These are phyloP conservation scores for Umbelopsis vinacea DNA, from an alignment of 192 early-diverging fungal species.

Conservation along the genomic window DNA sequence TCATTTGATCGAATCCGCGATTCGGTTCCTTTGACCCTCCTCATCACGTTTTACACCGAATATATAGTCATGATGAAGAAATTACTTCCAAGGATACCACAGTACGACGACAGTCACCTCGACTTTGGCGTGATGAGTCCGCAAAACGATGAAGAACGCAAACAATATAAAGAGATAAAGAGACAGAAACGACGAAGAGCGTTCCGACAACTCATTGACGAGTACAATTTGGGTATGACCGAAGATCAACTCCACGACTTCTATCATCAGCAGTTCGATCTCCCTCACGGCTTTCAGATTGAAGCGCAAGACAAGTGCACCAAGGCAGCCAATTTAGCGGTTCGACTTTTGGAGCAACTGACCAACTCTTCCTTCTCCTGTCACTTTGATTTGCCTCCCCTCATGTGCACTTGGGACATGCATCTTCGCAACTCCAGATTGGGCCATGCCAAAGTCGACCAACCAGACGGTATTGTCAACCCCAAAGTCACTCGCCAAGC, in stretches of 20 bases:
- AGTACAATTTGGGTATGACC: background rate
- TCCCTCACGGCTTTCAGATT: conserved; percentile 1
- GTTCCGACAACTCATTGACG: background rate
- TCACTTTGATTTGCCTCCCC: background rate
- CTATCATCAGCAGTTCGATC: background rate
- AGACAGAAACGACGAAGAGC: background rate
- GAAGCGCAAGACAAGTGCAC: conserved; percentile 13
- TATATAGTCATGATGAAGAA: conserved; percentile 13
- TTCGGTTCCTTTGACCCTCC: background rate
- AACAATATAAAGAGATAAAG: background rate
- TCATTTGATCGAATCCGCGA: background rate
- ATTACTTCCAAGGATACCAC: conserved; percentile 10
- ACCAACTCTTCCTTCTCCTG: conserved; percentile 8
- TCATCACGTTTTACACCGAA: conserved; percentile 15
- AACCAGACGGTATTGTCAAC: background rate
- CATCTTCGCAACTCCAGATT: conserved; percentile 15
- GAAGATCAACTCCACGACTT: background rate
- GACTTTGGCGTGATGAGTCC: background rate
- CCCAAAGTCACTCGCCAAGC: background rate
- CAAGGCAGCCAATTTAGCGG: background rate
- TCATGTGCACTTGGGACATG: conserved; percentile 3
- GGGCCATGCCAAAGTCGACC: background rate
- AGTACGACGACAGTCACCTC: background rate
- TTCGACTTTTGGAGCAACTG: conserved; percentile 2
- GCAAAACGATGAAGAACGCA: background rate